phyloP scores from a whole-genome alignment of 805 yeast genomes.

The Kodamaea nitidulidarum region DNA sequence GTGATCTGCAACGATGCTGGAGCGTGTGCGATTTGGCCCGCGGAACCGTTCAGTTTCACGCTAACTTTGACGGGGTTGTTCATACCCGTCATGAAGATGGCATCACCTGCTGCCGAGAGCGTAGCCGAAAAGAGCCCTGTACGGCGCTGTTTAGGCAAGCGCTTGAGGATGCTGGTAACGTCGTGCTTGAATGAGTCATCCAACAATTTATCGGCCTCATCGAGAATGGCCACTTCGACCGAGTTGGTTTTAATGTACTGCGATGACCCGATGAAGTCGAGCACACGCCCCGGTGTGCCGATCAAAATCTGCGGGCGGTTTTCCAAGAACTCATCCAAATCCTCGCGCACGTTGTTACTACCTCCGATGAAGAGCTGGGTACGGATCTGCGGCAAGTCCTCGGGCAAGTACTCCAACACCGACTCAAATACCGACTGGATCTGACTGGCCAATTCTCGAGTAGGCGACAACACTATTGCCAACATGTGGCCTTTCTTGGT shows the following conservation, averaged over 20 bases:
- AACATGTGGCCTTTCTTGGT: constrained; percentile 62
- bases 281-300: constrained; percentile 88
- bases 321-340: constrained; percentile 53
- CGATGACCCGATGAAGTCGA: constrained; percentile 62
- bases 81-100: constrained; percentile 82
- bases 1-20: constrained; percentile 65
- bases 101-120: constrained; percentile 72
- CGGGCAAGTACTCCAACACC: constrained; percentile 57
- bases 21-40: constrained; percentile 28
- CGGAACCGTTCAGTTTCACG: constrained; percentile 51
- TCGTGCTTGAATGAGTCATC: constrained; percentile 74
- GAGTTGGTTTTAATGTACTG: constrained; percentile 54
- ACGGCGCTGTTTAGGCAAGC: constrained; percentile 85
- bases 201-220: constrained; percentile 88
- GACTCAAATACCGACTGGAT: constrained; percentile 62
- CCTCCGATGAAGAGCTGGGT: constrained; percentile 69
- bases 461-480: constrained; percentile 71
- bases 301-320: constrained; percentile 69
- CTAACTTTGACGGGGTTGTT: constrained; percentile 86
- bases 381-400: constrained; percentile 36
- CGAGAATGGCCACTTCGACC: constrained; percentile 73
- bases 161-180: constrained; percentile 59
- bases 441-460: constrained; percentile 67
- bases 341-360: constrained; percentile 61
- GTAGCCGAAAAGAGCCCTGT: constrained; percentile 96